Evolutionary conservation across 345 rosid species (phyloP).

Genomic region (Draba incana): DNA sequence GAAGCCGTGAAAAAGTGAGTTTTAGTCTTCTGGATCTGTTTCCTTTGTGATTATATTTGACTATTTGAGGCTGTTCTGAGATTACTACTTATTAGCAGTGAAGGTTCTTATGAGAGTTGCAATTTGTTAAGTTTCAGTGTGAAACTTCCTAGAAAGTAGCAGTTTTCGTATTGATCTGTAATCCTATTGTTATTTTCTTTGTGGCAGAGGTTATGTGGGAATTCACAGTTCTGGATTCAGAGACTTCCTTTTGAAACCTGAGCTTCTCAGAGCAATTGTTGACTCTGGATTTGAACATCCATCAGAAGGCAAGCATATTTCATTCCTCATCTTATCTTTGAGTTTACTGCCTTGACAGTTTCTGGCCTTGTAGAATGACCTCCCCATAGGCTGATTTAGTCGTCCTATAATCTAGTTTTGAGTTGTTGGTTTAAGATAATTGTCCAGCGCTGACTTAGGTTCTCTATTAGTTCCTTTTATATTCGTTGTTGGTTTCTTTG

Average conservation of each 20-base stretch:
- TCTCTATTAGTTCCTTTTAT: too few relatives aligned
- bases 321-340: background rate
- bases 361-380: too few relatives aligned
- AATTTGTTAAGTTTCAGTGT: background rate
- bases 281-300: slow-evolving; percentile 99
- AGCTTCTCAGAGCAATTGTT: slow-evolving; percentile 95
- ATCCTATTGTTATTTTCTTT: background rate
- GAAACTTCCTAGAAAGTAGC: background rate
- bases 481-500: too few relatives aligned
- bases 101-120: background rate
- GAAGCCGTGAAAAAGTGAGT: slow-evolving; percentile 89
- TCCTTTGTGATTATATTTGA: background rate
- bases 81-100: background rate
- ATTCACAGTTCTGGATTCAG: slow-evolving; percentile 99
- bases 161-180: too few relatives aligned
- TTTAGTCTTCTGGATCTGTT: background rate
- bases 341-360: background rate
- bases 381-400: too few relatives aligned
- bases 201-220: slow-evolving; percentile 85
- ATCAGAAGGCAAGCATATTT: slow-evolving; percentile 70
- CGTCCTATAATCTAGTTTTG: too few relatives aligned
- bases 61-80: background rate
- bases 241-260: slow-evolving; percentile 98
- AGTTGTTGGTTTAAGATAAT: too few relatives aligned
- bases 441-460: background rate